Evolutionary conservation across 2,329 filamentous ascomycete genomes (phyloP), one percentile per base, ranked within the genome.

Genomic region (Nigrospora osmanthi): DNA sequence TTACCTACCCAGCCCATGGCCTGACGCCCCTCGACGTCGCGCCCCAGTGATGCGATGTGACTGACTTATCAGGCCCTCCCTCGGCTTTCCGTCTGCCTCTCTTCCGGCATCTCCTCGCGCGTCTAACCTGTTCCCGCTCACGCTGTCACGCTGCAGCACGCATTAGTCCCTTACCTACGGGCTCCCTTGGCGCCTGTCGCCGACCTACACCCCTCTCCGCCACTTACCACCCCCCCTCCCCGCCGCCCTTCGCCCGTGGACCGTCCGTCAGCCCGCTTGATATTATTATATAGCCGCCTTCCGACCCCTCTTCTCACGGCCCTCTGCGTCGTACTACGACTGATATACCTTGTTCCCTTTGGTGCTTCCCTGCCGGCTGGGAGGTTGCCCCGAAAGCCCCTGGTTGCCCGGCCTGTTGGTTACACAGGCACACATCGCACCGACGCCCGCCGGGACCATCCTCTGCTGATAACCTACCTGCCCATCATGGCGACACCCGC

Each of bases 401-500:
- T 42, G 15, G 40, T 42, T 48, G 49, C 50, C 53, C 47, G 42
- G 53, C 51, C 38, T 54, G 51, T 50, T 53, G 48, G 56, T 39
- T 40, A 38, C 48, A 50, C 45, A 49, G 52, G 47, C 49, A 44
- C 36, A 41, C 40, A 28, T 37, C 39, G 35, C 7, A 28, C 23
- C 23, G 23, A 28, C 23, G 23, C 10, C 23, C 4, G 23, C 10
- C 7, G 14, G 14, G 5, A 12, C 28, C 28, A 15, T 12, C n/a
- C 41, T 37, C 23, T 35, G 40, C 14, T 15, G 17, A 34, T 15
- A 35, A 28, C 5, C 23, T 28, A 28, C 5, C 23, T 28, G 23
- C 23, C 23, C 52, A 54, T 45, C 43, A 72, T 72, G 69, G 54
- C 67, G 34, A 62, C 59, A 47, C 42, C 54, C 12, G 52, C 45